Evolutionary conservation across 2,329 filamentous ascomycete genomes (phyloP).

Genomic region (Endocalyx cinctus): DNA sequence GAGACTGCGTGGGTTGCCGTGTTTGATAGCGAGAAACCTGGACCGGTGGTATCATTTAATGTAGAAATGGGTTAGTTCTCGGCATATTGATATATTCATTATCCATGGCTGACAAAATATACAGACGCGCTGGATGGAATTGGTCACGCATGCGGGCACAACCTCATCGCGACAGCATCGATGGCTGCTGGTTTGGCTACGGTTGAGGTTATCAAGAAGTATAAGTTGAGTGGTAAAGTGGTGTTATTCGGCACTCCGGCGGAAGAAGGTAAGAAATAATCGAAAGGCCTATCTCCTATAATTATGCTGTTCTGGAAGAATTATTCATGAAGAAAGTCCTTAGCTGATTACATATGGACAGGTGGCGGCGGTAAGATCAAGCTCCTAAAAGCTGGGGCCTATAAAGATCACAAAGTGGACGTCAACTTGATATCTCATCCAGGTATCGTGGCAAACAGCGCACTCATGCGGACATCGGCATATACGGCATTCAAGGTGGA

Average conservation of each 20-base stretch:
- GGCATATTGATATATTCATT: neutral
- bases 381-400: conserved; percentile 39
- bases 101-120: conserved; percentile 9
- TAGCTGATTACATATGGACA: no score
- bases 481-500: conserved; percentile 44
- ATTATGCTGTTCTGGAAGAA: no score
- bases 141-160: conserved; percentile 52
- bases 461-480: conserved; percentile 48
- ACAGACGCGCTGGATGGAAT: conserved; percentile 45
- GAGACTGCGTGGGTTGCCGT: conserved; percentile 49
- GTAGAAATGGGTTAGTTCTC: conserved; percentile 37
- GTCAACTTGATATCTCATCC: conserved; percentile 39
- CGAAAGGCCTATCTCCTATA: no score
- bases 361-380: conserved; percentile 46
- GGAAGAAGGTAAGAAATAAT: conserved; percentile 37
- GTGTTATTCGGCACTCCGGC: conserved; percentile 49
- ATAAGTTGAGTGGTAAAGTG: conserved; percentile 38
- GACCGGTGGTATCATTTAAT: conserved; percentile 43
- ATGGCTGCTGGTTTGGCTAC: conserved; percentile 43
- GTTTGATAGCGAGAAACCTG: conserved; percentile 40
- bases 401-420: conserved; percentile 32
- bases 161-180: conserved; percentile 47
- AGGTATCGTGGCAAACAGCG: conserved; percentile 37
- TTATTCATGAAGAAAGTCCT: no score
- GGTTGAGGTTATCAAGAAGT: conserved; percentile 36